These are phyloP conservation scores for Amaranthus hypochondriacus DNA, from an alignment of 148 eudicot species.

Conservation along the genomic window DNA sequence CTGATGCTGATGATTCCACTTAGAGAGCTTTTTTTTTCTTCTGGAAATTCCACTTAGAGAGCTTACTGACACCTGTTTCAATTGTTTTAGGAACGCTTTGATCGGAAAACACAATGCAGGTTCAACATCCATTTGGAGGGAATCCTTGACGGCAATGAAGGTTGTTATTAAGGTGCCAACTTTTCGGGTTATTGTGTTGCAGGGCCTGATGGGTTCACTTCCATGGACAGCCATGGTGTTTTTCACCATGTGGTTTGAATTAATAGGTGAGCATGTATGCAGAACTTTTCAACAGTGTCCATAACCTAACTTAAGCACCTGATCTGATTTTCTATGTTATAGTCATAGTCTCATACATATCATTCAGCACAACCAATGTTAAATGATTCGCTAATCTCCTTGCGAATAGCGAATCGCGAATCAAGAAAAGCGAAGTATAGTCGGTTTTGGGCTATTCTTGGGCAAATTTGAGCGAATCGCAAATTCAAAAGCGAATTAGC, in stretches of 20 bases:
- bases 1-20: not conserved
- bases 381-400: no score
- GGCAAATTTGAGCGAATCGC: no score
- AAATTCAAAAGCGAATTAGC: no score
- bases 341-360: no score
- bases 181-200: constrained; percentile 88
- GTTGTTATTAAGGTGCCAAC: constrained; percentile 63
- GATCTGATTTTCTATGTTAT: not conserved
- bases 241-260: constrained; percentile 88
- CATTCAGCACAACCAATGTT: no score
- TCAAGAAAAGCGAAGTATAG: no score
- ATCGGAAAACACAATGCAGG: constrained; percentile 33
- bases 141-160: constrained; percentile 78
- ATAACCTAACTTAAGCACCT: not conserved
- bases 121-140: constrained; percentile 57
- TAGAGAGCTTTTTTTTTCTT: not conserved
- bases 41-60: not conserved
- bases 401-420: no score
- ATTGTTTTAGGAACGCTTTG: constrained; percentile 46
- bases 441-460: no score
- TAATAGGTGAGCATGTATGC: constrained; percentile 61
- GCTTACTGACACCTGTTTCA: not conserved
- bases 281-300: constrained; percentile 1
- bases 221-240: constrained; percentile 99
- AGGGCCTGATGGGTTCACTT: constrained; percentile 87